Evolutionary conservation across 495 filamentous ascomycete genomes (phyloP).

Genomic region (Podospora sp.): DNA sequence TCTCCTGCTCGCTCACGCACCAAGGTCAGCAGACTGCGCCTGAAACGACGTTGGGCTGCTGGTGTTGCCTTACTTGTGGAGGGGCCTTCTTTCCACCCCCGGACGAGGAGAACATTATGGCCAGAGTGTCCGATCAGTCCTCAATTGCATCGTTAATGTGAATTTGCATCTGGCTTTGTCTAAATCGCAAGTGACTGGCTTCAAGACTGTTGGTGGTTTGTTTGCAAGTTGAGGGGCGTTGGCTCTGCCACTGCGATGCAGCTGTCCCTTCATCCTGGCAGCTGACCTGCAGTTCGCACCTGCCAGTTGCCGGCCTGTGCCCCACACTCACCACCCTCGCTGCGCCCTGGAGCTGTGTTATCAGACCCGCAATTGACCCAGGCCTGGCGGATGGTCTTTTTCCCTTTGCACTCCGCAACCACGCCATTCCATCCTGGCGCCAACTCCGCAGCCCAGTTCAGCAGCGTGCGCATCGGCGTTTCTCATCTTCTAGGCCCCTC

Average conservation of each 20-base stretch:
- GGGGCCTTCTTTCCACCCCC: conserved; percentile 67
- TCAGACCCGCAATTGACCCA: not conserved
- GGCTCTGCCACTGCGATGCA: not conserved
- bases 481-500: not conserved
- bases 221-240: not conserved
- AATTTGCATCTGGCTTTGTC: not conserved
- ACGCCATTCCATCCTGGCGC: not conserved
- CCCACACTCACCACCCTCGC: not conserved
- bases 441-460: not conserved
- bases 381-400: not conserved
- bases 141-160: conserved; percentile 31
- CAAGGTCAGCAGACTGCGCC: conserved; percentile 34
- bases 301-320: conserved; percentile 3
- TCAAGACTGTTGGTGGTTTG: conserved; percentile 3
- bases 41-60: conserved; percentile 11
- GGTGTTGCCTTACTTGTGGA: conserved; percentile 64
- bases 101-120: conserved; percentile 59
- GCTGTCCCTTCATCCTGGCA: conserved; percentile 2
- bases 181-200: not conserved
- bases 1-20: conserved; percentile 67
- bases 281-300: not conserved
- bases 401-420: not conserved
- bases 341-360: not conserved
- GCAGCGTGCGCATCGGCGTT: not conserved
- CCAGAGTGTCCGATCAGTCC: conserved; percentile 13